These are phyloP conservation scores for Silene latifolia DNA, from an alignment of 148 eudicot genomes.

Conservation along the genomic window DNA sequence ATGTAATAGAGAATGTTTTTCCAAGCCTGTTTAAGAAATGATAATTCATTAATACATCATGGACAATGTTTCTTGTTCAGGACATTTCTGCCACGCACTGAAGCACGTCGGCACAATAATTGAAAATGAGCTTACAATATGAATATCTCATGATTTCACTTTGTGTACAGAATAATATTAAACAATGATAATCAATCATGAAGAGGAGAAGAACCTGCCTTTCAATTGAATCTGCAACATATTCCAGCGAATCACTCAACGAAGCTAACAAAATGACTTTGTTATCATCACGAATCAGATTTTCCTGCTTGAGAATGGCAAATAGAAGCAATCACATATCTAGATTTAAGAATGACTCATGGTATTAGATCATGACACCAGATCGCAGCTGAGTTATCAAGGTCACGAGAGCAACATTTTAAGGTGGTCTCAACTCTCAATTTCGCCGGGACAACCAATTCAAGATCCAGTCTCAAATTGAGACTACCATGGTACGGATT, in stretches of 20 bases:
- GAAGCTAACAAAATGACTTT: conserved; percentile 90
- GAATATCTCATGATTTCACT: background rate
- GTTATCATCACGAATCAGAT: conserved; percentile 93
- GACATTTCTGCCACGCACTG: background rate
- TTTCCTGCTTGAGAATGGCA: conserved; percentile 54
- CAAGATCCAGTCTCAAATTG: background rate
- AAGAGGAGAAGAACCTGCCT: conserved; percentile 45
- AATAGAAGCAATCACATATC: conserved; percentile 8
- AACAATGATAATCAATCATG: background rate
- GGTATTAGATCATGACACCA: background rate
- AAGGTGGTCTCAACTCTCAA: background rate
- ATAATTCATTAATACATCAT: background rate
- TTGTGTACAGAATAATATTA: background rate
- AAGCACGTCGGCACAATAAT: background rate
- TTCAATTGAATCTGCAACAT: conserved; percentile 97
- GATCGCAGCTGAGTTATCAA: background rate
- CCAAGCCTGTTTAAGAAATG: background rate
- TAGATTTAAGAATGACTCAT: background rate
- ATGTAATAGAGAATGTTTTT: conserved; percentile 10
- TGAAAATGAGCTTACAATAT: background rate
- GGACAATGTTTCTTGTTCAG: background rate
- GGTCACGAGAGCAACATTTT: background rate
- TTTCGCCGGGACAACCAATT: background rate
- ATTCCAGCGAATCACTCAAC: conserved; percentile 94
- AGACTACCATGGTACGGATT: background rate